Evolutionary conservation across 1,139 yeast genomes (phyloP).

Genomic region (Chernovozyma sophiae-reginae): DNA sequence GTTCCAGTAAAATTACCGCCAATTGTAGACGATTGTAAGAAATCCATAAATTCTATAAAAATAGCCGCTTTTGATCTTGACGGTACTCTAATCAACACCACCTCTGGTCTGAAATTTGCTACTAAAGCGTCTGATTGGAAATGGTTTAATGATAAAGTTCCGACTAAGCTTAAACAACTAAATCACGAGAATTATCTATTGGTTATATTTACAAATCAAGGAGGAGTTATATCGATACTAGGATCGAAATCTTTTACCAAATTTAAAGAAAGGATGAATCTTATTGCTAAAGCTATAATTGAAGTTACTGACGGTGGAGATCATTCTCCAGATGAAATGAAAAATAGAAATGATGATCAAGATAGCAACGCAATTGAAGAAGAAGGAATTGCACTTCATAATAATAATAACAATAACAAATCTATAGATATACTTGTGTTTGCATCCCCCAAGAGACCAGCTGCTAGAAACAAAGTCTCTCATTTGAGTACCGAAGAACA

Average conservation of each 20-base stretch:
- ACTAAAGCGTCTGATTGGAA: slow-evolving; percentile 65
- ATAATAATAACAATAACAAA: not conserved
- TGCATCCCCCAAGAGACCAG: slow-evolving; percentile 58
- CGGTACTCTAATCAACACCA: slow-evolving; percentile 61
- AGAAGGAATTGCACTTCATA: not conserved
- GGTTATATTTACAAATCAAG: slow-evolving; percentile 86
- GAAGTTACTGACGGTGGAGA: not conserved
- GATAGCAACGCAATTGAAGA: not conserved
- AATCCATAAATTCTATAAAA: too few species aligned
- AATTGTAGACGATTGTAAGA: too few species aligned
- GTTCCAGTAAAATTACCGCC: slow-evolving; percentile 19
- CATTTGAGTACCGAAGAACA: slow-evolving; percentile 24
- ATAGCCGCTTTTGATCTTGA: slow-evolving; percentile 78
- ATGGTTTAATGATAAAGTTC: slow-evolving; percentile 44
- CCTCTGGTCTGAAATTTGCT: slow-evolving; percentile 54
- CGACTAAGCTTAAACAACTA: slow-evolving; percentile 22
- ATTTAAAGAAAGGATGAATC: slow-evolving; percentile 41
- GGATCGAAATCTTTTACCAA: slow-evolving; percentile 48
- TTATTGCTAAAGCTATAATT: slow-evolving; percentile 18
- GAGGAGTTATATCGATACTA: slow-evolving; percentile 45
- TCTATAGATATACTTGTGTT: slow-evolving; percentile 46
- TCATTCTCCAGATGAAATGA: too few species aligned
- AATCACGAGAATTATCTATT: slow-evolving; percentile 31
- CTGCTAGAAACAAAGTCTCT: slow-evolving; percentile 22
- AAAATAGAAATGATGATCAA: slow-evolving; percentile 1